Evolutionary conservation across 768 basidiomycete genomes (phyloP).

Genomic region (Lactarius psammicola): DNA sequence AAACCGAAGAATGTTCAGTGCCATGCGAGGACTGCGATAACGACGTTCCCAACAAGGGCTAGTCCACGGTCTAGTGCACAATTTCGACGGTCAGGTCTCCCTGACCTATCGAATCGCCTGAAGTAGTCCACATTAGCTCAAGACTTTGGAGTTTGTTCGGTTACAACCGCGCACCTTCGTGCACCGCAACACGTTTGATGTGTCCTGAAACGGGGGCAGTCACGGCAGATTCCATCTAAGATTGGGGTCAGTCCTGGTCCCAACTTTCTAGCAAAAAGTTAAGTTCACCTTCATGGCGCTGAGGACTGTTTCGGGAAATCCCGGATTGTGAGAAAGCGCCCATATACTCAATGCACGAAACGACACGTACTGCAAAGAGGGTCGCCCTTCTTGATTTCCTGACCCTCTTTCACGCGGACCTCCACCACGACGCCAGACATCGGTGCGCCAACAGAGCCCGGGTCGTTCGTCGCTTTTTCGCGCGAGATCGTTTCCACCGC

Average conservation of each 20-base stretch:
- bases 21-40: conserved; percentile 4
- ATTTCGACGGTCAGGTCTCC: conserved; percentile 92
- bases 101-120: conserved; percentile 92
- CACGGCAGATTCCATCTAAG: conserved; percentile 95
- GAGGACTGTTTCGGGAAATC: conserved; percentile 53
- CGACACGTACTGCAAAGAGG: conserved; percentile 76
- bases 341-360: conserved; percentile 18
- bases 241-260: conserved; percentile 29
- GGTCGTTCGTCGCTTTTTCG: conserved; percentile 91
- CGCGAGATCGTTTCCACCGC: conserved; percentile 93
- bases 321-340: conserved; percentile 23
- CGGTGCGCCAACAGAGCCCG: conserved; percentile 95
- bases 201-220: conserved; percentile 96
- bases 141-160: conserved; percentile 6
- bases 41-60: conserved; percentile 8
- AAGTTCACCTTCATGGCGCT: conserved; percentile 91
- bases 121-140: conserved; percentile 22
- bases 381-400: conserved; percentile 98
- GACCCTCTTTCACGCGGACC: conserved; percentile 95
- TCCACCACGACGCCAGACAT: conserved; percentile 99
- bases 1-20: conserved; percentile 5
- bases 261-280: conserved; percentile 2
- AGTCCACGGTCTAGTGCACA: conserved; percentile 71
- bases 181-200: conserved; percentile 88
- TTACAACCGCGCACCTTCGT: conserved; percentile 58